Conservation (phyloP, 306 rosid species). For the Fragaria iinumae region DNA sequence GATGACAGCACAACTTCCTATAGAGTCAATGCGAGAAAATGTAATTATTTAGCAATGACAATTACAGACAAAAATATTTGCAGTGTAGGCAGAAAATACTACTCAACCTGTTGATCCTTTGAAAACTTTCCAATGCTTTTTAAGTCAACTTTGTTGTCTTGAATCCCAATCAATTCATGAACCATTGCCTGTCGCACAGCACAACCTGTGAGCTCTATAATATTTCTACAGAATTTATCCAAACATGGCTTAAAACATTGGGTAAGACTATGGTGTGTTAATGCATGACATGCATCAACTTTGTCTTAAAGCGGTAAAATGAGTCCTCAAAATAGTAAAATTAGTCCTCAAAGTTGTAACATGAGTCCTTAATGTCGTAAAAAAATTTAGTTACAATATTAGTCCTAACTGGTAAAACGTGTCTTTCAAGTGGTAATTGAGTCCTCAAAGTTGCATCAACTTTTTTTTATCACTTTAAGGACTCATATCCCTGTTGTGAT, state of each 20-base stretch:
- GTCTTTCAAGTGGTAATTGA: too few relatives aligned
- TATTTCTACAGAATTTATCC: not conserved
- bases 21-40: conserved; percentile 22
- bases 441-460: too few relatives aligned
- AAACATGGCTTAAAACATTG: not conserved
- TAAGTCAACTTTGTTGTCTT: conserved; percentile 91
- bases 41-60: conserved; percentile 23
- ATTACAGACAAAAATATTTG: conserved; percentile 13
- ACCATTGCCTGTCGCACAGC: conserved; percentile 78
- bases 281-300: too few relatives aligned
- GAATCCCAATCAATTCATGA: conserved; percentile 91
- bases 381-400: too few relatives aligned
- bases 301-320: too few relatives aligned
- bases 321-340: too few relatives aligned
- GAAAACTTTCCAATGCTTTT: conserved; percentile 65
- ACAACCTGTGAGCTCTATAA: conserved; percentile 18
- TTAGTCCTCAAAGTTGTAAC: too few relatives aligned
- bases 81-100: conserved; percentile 20
- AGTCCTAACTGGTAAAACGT: too few relatives aligned
- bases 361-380: too few relatives aligned
- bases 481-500: too few relatives aligned
- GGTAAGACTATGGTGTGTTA: too few relatives aligned
- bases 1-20: conserved; percentile 97
- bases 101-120: conserved; percentile 86
- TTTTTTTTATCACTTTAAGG: too few relatives aligned